Evolutionary conservation across 2,329 filamentous ascomycete genomes (phyloP).

Genomic region (Ilyonectria destructans): DNA sequence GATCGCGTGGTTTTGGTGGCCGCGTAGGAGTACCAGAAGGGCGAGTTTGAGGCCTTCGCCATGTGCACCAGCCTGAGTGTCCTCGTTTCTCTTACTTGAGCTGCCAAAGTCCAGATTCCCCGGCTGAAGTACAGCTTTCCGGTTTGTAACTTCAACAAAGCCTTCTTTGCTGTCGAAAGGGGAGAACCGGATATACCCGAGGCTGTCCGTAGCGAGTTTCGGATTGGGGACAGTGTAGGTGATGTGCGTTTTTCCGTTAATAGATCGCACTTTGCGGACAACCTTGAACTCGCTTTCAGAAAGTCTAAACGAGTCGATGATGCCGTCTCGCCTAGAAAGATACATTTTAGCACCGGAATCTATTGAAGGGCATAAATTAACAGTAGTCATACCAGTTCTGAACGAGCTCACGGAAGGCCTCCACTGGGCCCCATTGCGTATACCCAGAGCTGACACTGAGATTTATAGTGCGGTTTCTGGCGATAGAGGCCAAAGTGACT

Average conservation of each 20-base stretch:
- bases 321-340: conserved; percentile 48
- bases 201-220: conserved; percentile 37
- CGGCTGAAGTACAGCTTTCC: conserved; percentile 49
- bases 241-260: conserved; percentile 42
- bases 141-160: conserved; percentile 51
- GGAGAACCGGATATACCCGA: conserved; percentile 52
- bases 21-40: conserved; percentile 50
- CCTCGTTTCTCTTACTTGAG: conserved; percentile 44
- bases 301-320: conserved; percentile 46
- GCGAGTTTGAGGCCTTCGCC: conserved; percentile 54
- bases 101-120: conserved; percentile 51
- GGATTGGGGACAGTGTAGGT: conserved; percentile 46
- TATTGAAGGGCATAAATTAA: neutral
- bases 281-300: conserved; percentile 44
- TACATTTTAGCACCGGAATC: neutral
- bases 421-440: conserved; percentile 33
- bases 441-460: conserved; percentile 12
- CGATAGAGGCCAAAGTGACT: neutral
- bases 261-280: conserved; percentile 35
- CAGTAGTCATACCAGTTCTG: conserved; percentile 51
- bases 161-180: conserved; percentile 33
- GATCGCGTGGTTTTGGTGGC: conserved; percentile 47
- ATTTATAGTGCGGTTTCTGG: neutral
- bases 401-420: conserved; percentile 54
- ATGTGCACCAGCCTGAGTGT: conserved; percentile 47